phyloP scores from a whole-genome alignment of 2,329 filamentous ascomycete genomes.

The Akanthomyces dipterigenus region DNA sequence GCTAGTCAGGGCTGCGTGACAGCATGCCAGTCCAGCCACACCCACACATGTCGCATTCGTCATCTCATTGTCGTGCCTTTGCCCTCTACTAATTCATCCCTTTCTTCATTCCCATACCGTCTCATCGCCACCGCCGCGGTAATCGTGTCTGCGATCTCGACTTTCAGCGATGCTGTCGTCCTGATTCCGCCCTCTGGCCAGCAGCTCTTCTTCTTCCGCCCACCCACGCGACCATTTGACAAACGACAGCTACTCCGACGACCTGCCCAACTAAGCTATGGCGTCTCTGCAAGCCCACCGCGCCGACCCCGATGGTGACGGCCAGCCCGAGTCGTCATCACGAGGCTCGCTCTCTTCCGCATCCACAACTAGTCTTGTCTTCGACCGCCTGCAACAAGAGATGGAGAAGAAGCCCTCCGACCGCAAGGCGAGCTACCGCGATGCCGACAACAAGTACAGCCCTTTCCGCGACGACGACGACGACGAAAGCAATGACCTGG shows the following conservation, averaged over 20 bases:
- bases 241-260: background rate
- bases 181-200: conserved; percentile 1
- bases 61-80: background rate
- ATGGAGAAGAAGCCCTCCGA: conserved; percentile 25
- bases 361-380: conserved; percentile 78
- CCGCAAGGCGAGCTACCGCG: conserved; percentile 10
- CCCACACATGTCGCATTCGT: background rate
- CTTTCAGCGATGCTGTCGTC: background rate
- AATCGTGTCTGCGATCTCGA: background rate
- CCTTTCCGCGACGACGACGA: conserved; percentile 25
- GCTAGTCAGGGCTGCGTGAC: too few relatives aligned
- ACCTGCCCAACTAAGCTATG: conserved; percentile 1
- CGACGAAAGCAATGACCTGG: conserved; percentile 32
- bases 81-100: background rate
- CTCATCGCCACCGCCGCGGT: background rate
- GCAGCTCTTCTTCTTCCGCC: background rate
- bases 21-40: conserved; percentile 5
- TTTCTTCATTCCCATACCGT: background rate
- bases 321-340: conserved; percentile 30
- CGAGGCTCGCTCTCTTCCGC: conserved; percentile 62
- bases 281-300: background rate
- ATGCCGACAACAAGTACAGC: conserved; percentile 35
- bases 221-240: background rate
- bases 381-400: conserved; percentile 65
- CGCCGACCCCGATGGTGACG: background rate